Evolutionary conservation across 1,284 basidiomycete genomes (phyloP).

Genomic region (Neonothopanus nambi): DNA sequence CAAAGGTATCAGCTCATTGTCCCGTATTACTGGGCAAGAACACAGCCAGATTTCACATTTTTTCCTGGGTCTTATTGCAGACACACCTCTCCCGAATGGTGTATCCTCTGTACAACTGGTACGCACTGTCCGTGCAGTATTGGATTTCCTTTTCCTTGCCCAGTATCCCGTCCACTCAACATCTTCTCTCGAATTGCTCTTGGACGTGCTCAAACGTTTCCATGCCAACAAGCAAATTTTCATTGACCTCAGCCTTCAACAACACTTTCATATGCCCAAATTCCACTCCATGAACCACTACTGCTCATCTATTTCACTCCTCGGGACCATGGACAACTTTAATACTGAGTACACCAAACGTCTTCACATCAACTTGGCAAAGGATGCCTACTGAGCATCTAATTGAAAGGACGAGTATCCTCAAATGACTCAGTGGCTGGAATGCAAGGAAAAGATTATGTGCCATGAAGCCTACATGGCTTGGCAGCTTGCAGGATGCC

Average conservation of each 20-base stretch:
- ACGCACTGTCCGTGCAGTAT: constrained; percentile 8
- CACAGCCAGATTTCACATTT: constrained; percentile 23
- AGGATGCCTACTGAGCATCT: too few relatives aligned
- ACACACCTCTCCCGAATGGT: constrained; percentile 1
- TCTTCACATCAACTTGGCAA: too few relatives aligned
- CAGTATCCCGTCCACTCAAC: constrained; percentile 12
- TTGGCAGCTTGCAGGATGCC: constrained; percentile 20
- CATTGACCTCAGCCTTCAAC: constrained; percentile 12
- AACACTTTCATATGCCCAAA: constrained; percentile 28
- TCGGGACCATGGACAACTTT: too few relatives aligned
- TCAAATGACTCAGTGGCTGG: constrained; percentile 37
- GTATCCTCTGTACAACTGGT: constrained; percentile 10
- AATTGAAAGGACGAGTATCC: background rate
- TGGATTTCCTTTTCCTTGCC: constrained; percentile 6
- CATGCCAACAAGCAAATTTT: too few relatives aligned
- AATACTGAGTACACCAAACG: too few relatives aligned
- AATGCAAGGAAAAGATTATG: constrained; percentile 25
- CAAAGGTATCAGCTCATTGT: too few relatives aligned
- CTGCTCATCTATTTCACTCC: background rate
- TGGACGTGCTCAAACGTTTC: too few relatives aligned
- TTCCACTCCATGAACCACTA: constrained; percentile 18
- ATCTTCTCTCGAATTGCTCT: too few relatives aligned
- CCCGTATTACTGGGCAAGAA: constrained; percentile 23
- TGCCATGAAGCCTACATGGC: constrained; percentile 23
- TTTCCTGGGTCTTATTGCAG: constrained; percentile 16